Conservation (phyloP, 768 basidiomycete species). For the Clavaria fumosa region DNA sequence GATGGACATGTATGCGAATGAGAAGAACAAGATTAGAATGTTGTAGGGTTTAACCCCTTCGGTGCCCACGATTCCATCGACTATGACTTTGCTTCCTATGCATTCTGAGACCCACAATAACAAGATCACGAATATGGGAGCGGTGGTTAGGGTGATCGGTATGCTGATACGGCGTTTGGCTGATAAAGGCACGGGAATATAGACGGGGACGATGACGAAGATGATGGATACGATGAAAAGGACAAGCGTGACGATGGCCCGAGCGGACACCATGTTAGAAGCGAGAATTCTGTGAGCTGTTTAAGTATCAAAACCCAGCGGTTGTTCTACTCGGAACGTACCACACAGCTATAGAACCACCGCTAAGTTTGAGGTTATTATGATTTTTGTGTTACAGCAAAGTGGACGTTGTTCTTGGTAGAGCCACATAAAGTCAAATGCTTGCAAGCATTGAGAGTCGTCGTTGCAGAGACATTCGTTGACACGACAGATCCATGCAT, state of each 20-base stretch:
- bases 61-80: constrained; percentile 11
- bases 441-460: no score
- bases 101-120: constrained; percentile 37
- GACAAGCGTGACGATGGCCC: constrained; percentile 30
- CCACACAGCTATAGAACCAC: no score
- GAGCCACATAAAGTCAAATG: no score
- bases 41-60: constrained; percentile 81
- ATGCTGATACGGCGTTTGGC: constrained; percentile 12
- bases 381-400: no score
- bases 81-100: constrained; percentile 17
- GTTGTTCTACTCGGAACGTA: no score
- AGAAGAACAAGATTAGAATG: constrained; percentile 85
- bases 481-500: no score
- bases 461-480: no score
- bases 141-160: constrained; percentile 27
- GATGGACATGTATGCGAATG: constrained; percentile 84
- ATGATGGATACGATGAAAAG: constrained; percentile 32
- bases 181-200: constrained; percentile 11
- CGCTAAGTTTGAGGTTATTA: no score
- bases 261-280: constrained; percentile 3
- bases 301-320: no score
- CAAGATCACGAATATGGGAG: constrained; percentile 32
- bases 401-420: no score
- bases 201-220: constrained; percentile 30
- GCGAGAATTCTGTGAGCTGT: no score